These are phyloP conservation scores for Phialophora chinensis DNA, from an alignment of 2,329 filamentous ascomycete species.

Conservation along the genomic window DNA sequence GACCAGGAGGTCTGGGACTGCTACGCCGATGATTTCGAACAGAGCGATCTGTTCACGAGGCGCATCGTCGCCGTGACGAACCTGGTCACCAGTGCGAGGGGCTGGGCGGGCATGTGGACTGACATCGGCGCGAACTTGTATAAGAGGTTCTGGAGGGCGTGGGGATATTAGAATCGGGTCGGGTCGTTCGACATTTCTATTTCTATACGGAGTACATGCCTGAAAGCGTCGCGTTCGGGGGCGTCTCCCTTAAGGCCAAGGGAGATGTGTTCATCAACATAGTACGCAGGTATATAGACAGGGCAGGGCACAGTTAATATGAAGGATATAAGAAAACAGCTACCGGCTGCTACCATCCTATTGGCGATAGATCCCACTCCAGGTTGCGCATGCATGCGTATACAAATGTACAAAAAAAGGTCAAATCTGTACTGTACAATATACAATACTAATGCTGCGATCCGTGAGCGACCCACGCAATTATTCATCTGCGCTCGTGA, in stretches of 20 bases:
- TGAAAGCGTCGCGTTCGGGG: neutral
- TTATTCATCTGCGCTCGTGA: neutral
- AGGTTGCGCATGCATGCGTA: neutral
- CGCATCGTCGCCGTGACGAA: constrained; percentile 57
- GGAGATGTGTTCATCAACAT: no score
- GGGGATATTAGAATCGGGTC: constrained; percentile 21
- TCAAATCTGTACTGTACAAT: neutral
- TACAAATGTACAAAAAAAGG: neutral
- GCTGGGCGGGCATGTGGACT: constrained; percentile 59
- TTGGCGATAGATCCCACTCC: neutral
- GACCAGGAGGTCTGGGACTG: constrained; percentile 62
- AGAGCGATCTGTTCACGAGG: constrained; percentile 62
- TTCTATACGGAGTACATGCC: neutral
- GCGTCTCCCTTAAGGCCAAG: neutral
- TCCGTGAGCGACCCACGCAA: neutral
- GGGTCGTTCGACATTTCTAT: neutral
- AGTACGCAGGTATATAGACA: neutral
- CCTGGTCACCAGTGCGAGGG: constrained; percentile 57
- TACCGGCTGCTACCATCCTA: neutral
- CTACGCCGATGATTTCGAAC: constrained; percentile 64
- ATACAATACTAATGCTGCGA: neutral
- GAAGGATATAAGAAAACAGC: neutral
- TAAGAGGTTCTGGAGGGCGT: constrained; percentile 16
- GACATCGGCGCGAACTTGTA: constrained; percentile 31
- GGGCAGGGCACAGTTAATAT: neutral